phyloP scores from a whole-genome alignment of 331 rosid species.

The Quercus tomentella region DNA sequence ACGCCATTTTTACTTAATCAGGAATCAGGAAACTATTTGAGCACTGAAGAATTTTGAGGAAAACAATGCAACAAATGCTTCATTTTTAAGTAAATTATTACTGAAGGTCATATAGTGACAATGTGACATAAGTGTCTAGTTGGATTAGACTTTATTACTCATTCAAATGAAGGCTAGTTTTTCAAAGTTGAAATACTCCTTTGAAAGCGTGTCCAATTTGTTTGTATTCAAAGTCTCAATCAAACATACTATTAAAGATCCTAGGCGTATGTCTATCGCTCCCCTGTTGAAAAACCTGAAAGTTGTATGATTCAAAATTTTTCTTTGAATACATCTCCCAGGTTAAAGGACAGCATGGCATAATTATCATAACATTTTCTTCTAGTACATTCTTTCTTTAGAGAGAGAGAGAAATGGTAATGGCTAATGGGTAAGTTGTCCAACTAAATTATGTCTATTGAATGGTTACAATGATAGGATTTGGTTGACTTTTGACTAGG shows the following conservation, averaged over 20 bases:
- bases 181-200: too few relatives aligned
- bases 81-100: too few relatives aligned
- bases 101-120: too few relatives aligned
- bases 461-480: constrained; percentile 27
- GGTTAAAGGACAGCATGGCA: constrained; percentile 14
- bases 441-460: constrained; percentile 27
- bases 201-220: too few relatives aligned
- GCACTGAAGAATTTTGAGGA: background rate
- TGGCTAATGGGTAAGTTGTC: constrained; percentile 37
- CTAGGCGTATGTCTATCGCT: too few relatives aligned
- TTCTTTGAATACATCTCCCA: background rate
- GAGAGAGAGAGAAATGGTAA: constrained; percentile 15
- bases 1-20: too few relatives aligned
- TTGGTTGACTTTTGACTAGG: constrained; percentile 47
- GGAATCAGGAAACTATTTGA: background rate
- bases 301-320: background rate
- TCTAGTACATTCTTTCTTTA: constrained; percentile 39
- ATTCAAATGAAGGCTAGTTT: too few relatives aligned
- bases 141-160: too few relatives aligned
- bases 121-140: too few relatives aligned
- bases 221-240: too few relatives aligned
- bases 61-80: background rate
- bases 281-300: too few relatives aligned
- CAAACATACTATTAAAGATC: too few relatives aligned
- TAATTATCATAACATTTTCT: constrained; percentile 8